Evolutionary conservation across 2,329 filamentous ascomycete species (phyloP), one percentile per base, ranked within the genome.

Genomic region (Colletotrichum sp.): DNA sequence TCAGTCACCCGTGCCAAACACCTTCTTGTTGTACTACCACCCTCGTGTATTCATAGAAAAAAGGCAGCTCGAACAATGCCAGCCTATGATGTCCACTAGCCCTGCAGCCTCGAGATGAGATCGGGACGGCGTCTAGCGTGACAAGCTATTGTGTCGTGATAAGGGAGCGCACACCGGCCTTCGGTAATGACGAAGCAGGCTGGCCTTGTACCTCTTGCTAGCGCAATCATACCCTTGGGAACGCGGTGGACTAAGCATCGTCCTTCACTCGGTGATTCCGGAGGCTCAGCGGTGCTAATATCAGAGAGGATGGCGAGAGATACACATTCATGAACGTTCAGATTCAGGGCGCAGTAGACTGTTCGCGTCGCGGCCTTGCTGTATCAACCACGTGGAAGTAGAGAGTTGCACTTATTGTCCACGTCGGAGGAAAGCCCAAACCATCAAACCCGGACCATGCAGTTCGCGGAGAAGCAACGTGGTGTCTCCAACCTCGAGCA

Each of bases 41-140:
- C 71, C 36, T 36, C 52, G 34, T 77, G 76, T 77, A 76, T 74
- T 67, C 70, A 73, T 77, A 77, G 74, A 76, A 74, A 52, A 74
- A 48, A 24, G 70, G 74, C 74, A 69, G 74, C 70, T 68, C 28
- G 28, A n/a, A 30, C 18, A 74, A 66, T 76, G 70, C 48, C 74
- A 74, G 74, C 74, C 70, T 74, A 69, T 74, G 74, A 61, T 74
- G 70, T 74, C 61, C 30, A 39, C 59, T 65, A 60, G 65, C 43
- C 65, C 55, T 15, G 34, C 16, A 21, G 32, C 60, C 28, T 28
- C 30, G n/a, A 24, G 48, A 26, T 16, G 57, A 15, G 6, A 32
- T 26, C 15, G 43, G 61, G 13, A 64, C 1, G 39, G 18, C 63
- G 12, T 26, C 36, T 34, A 43, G 57, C 57, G 60, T 60, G 24